Base-by-base conservation (phyloP, 805 yeast species). In the Komagataella populi region DNA sequence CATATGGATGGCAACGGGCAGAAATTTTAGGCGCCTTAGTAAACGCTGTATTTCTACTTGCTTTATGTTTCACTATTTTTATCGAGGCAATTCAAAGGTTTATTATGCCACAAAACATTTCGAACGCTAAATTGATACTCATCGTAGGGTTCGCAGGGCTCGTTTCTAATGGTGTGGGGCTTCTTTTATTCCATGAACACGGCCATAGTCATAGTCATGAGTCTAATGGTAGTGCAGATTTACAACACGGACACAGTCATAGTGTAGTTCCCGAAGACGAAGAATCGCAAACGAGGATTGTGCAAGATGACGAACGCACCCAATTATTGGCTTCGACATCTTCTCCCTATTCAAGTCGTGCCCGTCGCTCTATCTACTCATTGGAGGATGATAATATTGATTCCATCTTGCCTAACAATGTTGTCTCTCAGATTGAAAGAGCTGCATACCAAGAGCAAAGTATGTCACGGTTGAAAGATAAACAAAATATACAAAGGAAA, bases 1-100 rank as follows among this genome's bases (percentile, higher is more conserved):
- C 98, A 2, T 91, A 93, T 61, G 99, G 99, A 16, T 88, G 97
- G 96, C 95, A 91, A 66, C 76, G 99, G 58, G 98, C 98, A 4
- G 99, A 91, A 67, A 90, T 91, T 50, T 73, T 91, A 54, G 99
- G 99, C 52, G 99, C 98, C 6, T 74, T 91, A 54, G 78, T 91
- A 57, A 91, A 91, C 63, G 96, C 96, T 2, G 96, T 93, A 7
- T 93, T 93, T 60, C 67, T 91, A 56, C 72, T 93, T 56, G 98
- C 98, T 1, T 74, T 91, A 55, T 91, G 99, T 64, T 83, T 93
- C 62, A 83, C 96, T 30, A 93, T 91, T 57, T 78, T 87, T 58
- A 81, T 93, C 55, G 99, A 91, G 68, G 97, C 98, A 5, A 69
- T 91, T 53, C 96, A 90, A 68, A 77, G 99, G 62, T 79, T 91